These are phyloP conservation scores for Pythium monospermum DNA, from an alignment of 352 stramenopile species.

Conservation along the genomic window DNA sequence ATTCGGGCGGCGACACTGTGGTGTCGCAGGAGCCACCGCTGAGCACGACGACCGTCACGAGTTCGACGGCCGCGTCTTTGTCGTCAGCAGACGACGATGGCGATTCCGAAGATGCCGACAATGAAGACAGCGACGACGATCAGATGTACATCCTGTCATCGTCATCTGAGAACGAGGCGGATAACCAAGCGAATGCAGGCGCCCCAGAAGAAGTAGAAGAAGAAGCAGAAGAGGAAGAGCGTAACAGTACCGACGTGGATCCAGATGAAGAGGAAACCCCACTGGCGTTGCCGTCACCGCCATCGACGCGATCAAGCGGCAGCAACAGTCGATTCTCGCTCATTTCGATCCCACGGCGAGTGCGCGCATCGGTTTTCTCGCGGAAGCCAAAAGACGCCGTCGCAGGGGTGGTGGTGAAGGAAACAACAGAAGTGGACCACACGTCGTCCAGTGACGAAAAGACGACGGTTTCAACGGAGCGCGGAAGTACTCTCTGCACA, in stretches of 20 bases:
- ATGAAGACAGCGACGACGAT: slow-evolving; percentile 39
- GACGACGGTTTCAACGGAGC: slow-evolving; percentile 4
- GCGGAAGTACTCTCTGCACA: slow-evolving; percentile 5
- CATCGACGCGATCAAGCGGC: not conserved
- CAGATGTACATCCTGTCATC: slow-evolving; percentile 33
- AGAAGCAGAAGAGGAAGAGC: not conserved
- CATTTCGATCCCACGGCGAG: slow-evolving; percentile 17
- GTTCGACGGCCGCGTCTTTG: slow-evolving; percentile 14
- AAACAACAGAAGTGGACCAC: not conserved
- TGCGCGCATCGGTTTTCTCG: slow-evolving; percentile 19
- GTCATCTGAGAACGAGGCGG: slow-evolving; percentile 19
- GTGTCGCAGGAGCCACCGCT: slow-evolving; percentile 12
- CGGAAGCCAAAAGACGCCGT: slow-evolving; percentile 3
- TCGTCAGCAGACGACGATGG: slow-evolving; percentile 14
- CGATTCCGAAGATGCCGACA: slow-evolving; percentile 32
- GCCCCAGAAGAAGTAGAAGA: not conserved
- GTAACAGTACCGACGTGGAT: slow-evolving; percentile 4
- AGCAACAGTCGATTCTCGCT: slow-evolving; percentile 12
- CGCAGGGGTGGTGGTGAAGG: not conserved
- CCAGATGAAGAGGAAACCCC: not conserved
- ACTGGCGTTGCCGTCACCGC: not conserved
- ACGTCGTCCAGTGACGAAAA: not conserved
- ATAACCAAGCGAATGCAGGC: no score
- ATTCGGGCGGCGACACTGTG: not conserved
- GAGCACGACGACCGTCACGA: slow-evolving; percentile 20